Base-by-base conservation (phyloP, 352 stramenopile species). In the Elongisporangium prolatum region DNA sequence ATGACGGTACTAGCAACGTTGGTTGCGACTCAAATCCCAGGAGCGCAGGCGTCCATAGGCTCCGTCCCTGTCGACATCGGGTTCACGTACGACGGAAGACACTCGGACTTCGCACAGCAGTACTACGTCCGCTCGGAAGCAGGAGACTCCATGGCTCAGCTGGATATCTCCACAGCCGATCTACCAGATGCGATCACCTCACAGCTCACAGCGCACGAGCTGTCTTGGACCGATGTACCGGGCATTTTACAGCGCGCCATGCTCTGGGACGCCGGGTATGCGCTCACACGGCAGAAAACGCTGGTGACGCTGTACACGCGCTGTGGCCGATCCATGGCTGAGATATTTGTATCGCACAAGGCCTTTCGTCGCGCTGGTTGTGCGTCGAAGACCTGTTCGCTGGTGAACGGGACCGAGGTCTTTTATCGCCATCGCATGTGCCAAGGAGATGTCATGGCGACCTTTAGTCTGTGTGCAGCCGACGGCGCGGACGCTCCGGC, bases 21-120 rank as follows among this genome's bases (percentile, higher is more conserved):
- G 34, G 34, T 13, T 3, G 34, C 34, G 11, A 4, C 34, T 17
- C 34, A 44, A 4, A 44, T 44, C 34, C 34, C 34, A 16, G 34
- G 34, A 44, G 34, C 11, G 10, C 34, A 44, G 9, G 34, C 34
- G 10, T 21, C 51, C 25, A 40, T 21, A 17, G 53, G 50, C 28
- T 38, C 40, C 54, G 72, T 88, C 14, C 73, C 77, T 0, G 59
- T 82, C 16, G 71, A 80, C 47, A 60, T 51, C 38, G 67, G 67
- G 40, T 90, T 86, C 57, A 56, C 63, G 40, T 86, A 81, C 68
- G 71, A 75, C 21, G 81, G 76, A 5, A 38, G 69, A 53, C 74
- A 87, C 59, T 91, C 81, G 48, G 76, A 91, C 69, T 84, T 86
- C 48, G 74, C 75, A 18, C 78, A 89, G 67, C 81, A 89, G 55